These are phyloP conservation scores for Tricholoma hemisulphureum DNA, from an alignment of 768 basidiomycete genomes.

Conservation along the genomic window DNA sequence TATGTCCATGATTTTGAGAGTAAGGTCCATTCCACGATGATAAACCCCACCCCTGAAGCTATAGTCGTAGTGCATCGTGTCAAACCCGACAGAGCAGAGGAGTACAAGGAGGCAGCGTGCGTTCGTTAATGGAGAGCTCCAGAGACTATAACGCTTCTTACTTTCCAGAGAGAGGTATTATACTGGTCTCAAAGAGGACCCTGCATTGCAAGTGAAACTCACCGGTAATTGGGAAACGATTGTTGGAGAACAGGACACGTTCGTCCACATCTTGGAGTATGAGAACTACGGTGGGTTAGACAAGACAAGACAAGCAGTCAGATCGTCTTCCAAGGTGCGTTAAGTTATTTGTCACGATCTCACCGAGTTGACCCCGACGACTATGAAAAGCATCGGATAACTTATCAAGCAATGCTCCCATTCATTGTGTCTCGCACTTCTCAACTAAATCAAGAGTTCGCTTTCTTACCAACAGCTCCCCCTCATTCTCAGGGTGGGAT, in stretches of 20 bases:
- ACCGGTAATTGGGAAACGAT: slow-evolving; percentile 93
- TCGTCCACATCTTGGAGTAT: slow-evolving; percentile 82
- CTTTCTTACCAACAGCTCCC: slow-evolving; percentile 89
- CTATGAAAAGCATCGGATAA: slow-evolving; percentile 54
- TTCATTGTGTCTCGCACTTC: slow-evolving; percentile 67
- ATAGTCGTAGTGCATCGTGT: slow-evolving; percentile 72
- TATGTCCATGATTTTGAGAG: slow-evolving; percentile 90
- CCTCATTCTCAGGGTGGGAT: slow-evolving; percentile 86
- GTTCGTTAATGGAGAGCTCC: slow-evolving; percentile 25
- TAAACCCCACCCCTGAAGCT: slow-evolving; percentile 2
- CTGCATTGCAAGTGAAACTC: slow-evolving; percentile 76
- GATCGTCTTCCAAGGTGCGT: slow-evolving; percentile 60
- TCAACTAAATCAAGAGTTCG: slow-evolving; percentile 91
- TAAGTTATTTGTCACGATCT: neutral
- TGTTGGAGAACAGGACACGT: slow-evolving; percentile 88
- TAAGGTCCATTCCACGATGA: slow-evolving; percentile 34
- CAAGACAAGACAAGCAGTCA: slow-evolving; percentile 63
- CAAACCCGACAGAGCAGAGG: slow-evolving; percentile 73
- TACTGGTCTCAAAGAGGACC: slow-evolving; percentile 70
- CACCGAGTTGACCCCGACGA: neutral
- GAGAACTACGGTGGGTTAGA: slow-evolving; percentile 92
- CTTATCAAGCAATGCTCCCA: slow-evolving; percentile 76
- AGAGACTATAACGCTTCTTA: slow-evolving; percentile 6
- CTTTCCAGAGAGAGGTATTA: slow-evolving; percentile 76
- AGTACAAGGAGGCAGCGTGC: slow-evolving; percentile 89